Base-by-base conservation (phyloP, 2,329 filamentous ascomycete genomes). In the Hortaea werneckii region DNA sequence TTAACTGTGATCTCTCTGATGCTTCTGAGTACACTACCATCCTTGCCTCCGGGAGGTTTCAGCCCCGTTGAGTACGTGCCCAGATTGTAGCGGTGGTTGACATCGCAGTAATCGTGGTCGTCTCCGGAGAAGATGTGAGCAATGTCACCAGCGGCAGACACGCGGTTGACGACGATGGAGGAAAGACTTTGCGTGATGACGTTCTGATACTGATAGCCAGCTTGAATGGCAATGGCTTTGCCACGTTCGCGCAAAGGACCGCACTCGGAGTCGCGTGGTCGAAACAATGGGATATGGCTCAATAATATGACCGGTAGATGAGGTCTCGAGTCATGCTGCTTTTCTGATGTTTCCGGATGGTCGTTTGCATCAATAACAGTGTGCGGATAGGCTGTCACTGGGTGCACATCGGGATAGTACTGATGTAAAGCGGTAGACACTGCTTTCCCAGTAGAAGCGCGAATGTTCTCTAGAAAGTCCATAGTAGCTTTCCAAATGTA, bases 91-190 rank as follows among this genome's bases (percentile, higher is more conserved):
- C 80, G 79, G 65, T 98, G 92, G 0, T 82, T 75, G 5, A 96
- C 70, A 59, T 95, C 89, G 67, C 92, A 98, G 68, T 96, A 95
- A 68, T 98, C 92, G 68, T 98, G 92, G 61, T 98, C 92, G 58
- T 98, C 92, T 8, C 92, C 92, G 0, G 88, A 95, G 61, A 96
- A 98, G 38, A 89, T 84, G 53, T 92, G 84, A 3, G 79, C 75
- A 9, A 96, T 79, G 50, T 92, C 86, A 30, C 87, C 88, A 7
- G 55, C 54, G 5, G 47, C 47, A 7, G 56, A 56, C 30, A 95
- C 74, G 52, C 82, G 85, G 49, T 82, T 76, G 37, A 95, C 71
- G 34, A 98, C 71, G 43, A 82, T 80, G 40, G 80, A 74, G 0
- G 89, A 92, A 54, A 95, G 80, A 2, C 78, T 74, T 42, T 83